These are phyloP conservation scores for Daphne laureola DNA, from an alignment of 441 rosid genomes.

Conservation along the genomic window DNA sequence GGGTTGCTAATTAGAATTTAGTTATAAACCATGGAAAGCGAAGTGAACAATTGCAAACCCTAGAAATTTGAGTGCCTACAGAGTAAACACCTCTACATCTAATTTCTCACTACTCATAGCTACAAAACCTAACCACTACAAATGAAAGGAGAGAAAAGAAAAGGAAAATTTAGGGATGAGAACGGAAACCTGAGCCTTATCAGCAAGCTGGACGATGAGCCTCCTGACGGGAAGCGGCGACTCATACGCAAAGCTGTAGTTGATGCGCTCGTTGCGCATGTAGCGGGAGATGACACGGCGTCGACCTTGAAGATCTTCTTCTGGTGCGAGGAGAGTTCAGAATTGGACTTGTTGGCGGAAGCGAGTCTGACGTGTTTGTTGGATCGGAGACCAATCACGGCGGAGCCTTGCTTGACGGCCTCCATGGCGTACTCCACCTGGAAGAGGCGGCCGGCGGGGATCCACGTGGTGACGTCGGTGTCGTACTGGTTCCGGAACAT, in stretches of 20 bases:
- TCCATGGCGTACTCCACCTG: constrained; percentile 99
- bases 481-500: constrained; percentile 98
- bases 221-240: constrained; percentile 94
- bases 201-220: constrained; percentile 93
- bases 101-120: too few species aligned
- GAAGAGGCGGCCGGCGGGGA: constrained; percentile 80
- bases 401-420: constrained; percentile 97
- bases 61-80: too few species aligned
- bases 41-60: too few species aligned
- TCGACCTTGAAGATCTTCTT: constrained; percentile 97
- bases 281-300: constrained; percentile 90
- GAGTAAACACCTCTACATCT: too few species aligned
- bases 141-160: neutral
- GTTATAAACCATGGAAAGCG: too few species aligned
- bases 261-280: constrained; percentile 91
- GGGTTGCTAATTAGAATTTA: too few species aligned
- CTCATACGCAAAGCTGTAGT: constrained; percentile 77
- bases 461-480: constrained; percentile 96
- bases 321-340: constrained; percentile 94
- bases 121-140: too few species aligned
- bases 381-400: constrained; percentile 96
- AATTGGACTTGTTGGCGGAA: constrained; percentile 84
- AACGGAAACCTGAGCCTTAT: constrained; percentile 80
- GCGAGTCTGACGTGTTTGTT: constrained; percentile 78
- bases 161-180: neutral